Evolutionary conservation across 345 rosid species (phyloP), one percentile per base, ranked within the genome.

Genomic region (sweet orange (Citrus sinensis)): DNA sequence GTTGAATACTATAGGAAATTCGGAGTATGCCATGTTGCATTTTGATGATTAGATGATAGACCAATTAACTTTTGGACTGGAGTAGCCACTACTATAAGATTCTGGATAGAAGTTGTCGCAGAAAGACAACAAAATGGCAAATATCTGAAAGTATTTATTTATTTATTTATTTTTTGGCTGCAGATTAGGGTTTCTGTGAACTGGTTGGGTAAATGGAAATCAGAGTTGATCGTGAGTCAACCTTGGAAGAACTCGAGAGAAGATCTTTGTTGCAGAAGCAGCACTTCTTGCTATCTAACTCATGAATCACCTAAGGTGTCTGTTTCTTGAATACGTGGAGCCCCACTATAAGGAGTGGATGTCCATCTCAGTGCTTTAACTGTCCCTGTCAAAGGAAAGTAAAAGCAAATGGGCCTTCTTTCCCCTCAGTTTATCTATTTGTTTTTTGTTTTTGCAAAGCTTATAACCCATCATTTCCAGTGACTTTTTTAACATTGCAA

Each of bases 271-370:
- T 82, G 78, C 69, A 25, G 69, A 71, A 76, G 71, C 68, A 68
- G 70, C 82, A 78, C 58, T 35, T 78, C 76, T 66, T 65, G 59
- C 80, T 83, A 75, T 80, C 58, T 74, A 80, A 75, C 72, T 73
- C 62, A 71, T 54, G 72, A 63, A 71, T 80, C 83, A 68, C 75
- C 74, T 67, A 65, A 37, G 70, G 75, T 79, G 87, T 71, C 82
- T 72, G 80, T 79, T 81, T 59, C 34, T 32, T 71, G 80, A 81
- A 73, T 74, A 60, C 25, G 71, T 75, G 71, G 72, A 79, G 74
- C 82, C 88, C 84, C 70, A 81, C 85, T 73, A 70, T 79, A 62
- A 75, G 82, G 87, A 85, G 85, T 86, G 87, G 88, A 84, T 80
- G 81, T 80, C 84, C 61, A 74, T 79, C 78, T 78, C 82, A 69